A percentile compares a stretch with the other conserved stretches of the same genome.
Conservation (phyloP, 1,284 basidiomycete genomes). For the Malassezia caprae region DNA sequence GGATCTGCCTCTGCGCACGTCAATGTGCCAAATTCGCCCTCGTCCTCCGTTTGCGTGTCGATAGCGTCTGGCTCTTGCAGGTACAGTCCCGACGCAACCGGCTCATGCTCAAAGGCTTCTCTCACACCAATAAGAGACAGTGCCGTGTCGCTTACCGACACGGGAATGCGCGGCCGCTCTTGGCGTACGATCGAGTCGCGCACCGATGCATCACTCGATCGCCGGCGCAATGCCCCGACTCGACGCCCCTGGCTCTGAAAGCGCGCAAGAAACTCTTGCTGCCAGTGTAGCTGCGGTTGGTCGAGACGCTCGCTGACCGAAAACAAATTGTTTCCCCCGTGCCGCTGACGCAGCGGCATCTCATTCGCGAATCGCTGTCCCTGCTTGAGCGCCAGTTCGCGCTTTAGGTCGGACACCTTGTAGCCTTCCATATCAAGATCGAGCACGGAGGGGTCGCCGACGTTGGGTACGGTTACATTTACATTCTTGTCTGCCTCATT, state of each 20-base stretch:
- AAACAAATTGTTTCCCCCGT: slow-evolving; percentile 36
- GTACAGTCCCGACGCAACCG: background rate
- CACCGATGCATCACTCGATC: slow-evolving; percentile 13
- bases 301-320: slow-evolving; percentile 15
- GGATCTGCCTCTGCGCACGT: slow-evolving; percentile 51
- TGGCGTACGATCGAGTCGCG: background rate
- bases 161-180: slow-evolving; percentile 5
- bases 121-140: background rate
- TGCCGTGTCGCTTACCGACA: slow-evolving; percentile 16
- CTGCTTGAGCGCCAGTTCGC: slow-evolving; percentile 32
- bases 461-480: slow-evolving; percentile 1
- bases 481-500: slow-evolving; percentile 14
- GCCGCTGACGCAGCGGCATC: slow-evolving; percentile 33
- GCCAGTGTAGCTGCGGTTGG: slow-evolving; percentile 17
- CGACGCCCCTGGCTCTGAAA: background rate
- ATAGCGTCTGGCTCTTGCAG: background rate
- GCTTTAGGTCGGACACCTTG: slow-evolving; percentile 42
- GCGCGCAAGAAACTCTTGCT: slow-evolving; percentile 3
- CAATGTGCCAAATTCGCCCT: slow-evolving; percentile 34
- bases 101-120: background rate
- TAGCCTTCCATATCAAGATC: slow-evolving; percentile 46
- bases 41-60: background rate
- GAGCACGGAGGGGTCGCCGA: slow-evolving; percentile 15
- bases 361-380: slow-evolving; percentile 42
- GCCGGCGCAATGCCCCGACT: background rate